phyloP scores from a whole-genome alignment of 139 green algal genomes.

The Mesostigma viride region DNA sequence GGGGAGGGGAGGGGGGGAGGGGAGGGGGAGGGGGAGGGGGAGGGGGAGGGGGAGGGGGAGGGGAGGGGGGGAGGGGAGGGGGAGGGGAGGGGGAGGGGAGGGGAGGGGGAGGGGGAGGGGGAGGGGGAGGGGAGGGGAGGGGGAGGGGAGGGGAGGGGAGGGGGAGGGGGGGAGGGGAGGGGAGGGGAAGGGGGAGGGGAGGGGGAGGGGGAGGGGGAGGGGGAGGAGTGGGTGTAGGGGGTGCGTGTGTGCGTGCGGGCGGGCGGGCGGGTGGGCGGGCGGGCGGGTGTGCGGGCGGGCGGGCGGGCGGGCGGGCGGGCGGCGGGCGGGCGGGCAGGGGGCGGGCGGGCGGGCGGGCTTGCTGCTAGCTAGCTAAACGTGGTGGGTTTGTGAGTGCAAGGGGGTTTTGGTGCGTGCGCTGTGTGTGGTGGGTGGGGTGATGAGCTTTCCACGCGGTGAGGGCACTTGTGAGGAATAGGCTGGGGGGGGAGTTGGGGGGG shows the following conservation, averaged over 20 bases:
- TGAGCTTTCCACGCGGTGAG: not conserved
- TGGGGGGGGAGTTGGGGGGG: too few relatives aligned
- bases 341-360: not conserved
- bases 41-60: not conserved
- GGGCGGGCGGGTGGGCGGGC: too few relatives aligned
- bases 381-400: not conserved
- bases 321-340: too few relatives aligned
- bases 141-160: not conserved
- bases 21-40: not conserved
- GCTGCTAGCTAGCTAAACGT: not conserved
- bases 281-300: too few relatives aligned
- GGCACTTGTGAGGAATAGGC: too few relatives aligned
- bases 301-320: too few relatives aligned
- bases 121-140: not conserved
- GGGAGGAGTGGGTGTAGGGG: not conserved
- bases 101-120: not conserved
- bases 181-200: not conserved
- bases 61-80: not conserved
- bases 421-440: slow-evolving; percentile 38
- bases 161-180: not conserved
- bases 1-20: too few relatives aligned
- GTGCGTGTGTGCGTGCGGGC: too few relatives aligned
- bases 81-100: not conserved
- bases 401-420: not conserved
- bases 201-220: not conserved